Base-by-base conservation (phyloP, 208 protist genomes). In the Acanthamoeba castellanii region DNA sequence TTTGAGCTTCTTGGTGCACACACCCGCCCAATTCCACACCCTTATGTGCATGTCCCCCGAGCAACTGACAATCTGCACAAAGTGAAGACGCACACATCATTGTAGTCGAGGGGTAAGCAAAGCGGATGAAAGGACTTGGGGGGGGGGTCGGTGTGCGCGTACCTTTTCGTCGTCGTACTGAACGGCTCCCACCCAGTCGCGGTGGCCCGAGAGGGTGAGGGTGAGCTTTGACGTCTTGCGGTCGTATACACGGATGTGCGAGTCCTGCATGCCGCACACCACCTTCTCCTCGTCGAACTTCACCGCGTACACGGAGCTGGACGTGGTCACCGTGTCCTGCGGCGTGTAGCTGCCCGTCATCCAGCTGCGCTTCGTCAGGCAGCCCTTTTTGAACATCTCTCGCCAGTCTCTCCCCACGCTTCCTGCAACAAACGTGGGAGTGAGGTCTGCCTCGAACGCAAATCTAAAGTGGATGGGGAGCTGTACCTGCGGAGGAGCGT, bases 111-210 rank as follows among this genome's bases (percentile, higher is more conserved):
- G 16, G 0, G 57, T 16, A 61, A 27, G 14, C 20, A 61, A 61
- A 61, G 57, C 13, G 14, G 57, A 22, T 68, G n/a, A 78, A 20
- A 32, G 25, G 5, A 6, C 37, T 22, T 20, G 72, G 3, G 18
- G 14, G 72, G 32, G 34, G 20, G 8, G 74, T 13, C 30, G 78
- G 0, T 55, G 34, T 61, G 25, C 37, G 0, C 18, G 5, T 59
- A 32, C 90, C 91, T 94, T 94, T 59, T 59, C 52, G 42, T 94
- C 91, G 30, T 94, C 91, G 72, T 94, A 94, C 30, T 94, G 91
- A 11, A 94, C 37, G 59, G 91, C 91, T 18, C 91, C 91, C 16
- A 94, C 50, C 91, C 91, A 94, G 52, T 94, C 91, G 37, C 91
- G 55, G 30, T 94, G 91, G 30, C 91, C 91, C 11, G 27, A 25